Conservation (phyloP, 345 rosid species). For the Hypericum androsaemum region DNA sequence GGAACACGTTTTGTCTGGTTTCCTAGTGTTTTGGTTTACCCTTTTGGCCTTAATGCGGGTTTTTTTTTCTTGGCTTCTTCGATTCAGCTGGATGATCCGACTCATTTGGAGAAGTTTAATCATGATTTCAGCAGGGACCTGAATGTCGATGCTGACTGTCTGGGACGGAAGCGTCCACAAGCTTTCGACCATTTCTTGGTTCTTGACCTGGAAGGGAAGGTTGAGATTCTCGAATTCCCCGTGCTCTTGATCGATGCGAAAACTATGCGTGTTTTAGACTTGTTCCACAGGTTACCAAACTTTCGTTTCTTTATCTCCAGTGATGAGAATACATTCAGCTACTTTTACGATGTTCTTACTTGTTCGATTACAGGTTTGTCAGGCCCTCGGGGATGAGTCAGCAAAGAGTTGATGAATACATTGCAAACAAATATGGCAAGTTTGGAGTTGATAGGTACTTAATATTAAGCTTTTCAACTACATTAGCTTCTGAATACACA, state of each 20-base stretch:
- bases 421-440: conserved; percentile 79
- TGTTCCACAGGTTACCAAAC: conserved; percentile 71
- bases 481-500: too few relatives aligned
- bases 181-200: conserved; percentile 65
- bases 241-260: conserved; percentile 64
- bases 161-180: conserved; percentile 36
- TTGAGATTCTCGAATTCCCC: conserved; percentile 88
- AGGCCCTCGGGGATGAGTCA: conserved; percentile 74
- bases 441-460: conserved; percentile 78
- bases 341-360: neutral
- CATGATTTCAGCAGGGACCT: conserved; percentile 58
- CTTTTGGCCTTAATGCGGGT: neutral
- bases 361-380: conserved; percentile 49
- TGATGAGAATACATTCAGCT: too few relatives aligned
- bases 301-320: neutral
- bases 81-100: conserved; percentile 59
- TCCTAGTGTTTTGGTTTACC: too few relatives aligned
- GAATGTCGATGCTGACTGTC: conserved; percentile 34
- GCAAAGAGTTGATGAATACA: conserved; percentile 58
- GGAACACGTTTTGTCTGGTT: neutral
- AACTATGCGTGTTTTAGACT: conserved; percentile 52
- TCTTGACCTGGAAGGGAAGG: conserved; percentile 87
- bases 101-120: conserved; percentile 60
- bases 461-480: too few relatives aligned
- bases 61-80: neutral